Percentiles rank a stretch among this genome's conserved stretches.
These are phyloP conservation scores for Debaryomyces castellii DNA, from an alignment of 805 yeast species.

Conservation along the genomic window DNA sequence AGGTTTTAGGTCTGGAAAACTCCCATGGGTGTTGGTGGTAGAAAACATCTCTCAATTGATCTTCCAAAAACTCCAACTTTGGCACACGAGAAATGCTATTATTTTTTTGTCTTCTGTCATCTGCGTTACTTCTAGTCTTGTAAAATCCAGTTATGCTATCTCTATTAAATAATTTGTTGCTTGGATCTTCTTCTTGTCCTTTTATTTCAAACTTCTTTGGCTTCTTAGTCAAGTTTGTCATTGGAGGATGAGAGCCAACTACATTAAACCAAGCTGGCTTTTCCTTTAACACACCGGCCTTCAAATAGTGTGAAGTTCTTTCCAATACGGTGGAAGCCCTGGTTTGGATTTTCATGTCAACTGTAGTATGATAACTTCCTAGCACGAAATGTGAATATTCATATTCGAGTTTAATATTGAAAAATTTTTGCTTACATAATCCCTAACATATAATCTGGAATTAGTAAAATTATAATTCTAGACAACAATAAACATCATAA, in stretches of 20 bases:
- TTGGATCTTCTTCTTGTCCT: slow-evolving; percentile 30
- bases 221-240: slow-evolving; percentile 54
- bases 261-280: slow-evolving; percentile 92
- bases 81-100: slow-evolving; percentile 48
- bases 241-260: slow-evolving; percentile 81
- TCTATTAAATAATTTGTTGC: slow-evolving; percentile 16
- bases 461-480: background rate
- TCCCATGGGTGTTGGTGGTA: slow-evolving; percentile 98
- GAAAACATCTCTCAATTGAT: slow-evolving; percentile 76
- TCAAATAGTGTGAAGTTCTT: slow-evolving; percentile 74
- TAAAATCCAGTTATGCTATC: slow-evolving; percentile 22
- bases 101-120: slow-evolving; percentile 37
- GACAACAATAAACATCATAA: background rate
- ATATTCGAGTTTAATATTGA: slow-evolving; percentile 1
- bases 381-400: background rate
- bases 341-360: slow-evolving; percentile 58
- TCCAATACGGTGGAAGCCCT: slow-evolving; percentile 75
- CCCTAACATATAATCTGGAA: background rate
- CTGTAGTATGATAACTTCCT: background rate
- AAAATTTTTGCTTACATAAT: slow-evolving; percentile 7
- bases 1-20: slow-evolving; percentile 79
- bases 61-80: slow-evolving; percentile 64
- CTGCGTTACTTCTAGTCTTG: slow-evolving; percentile 47
- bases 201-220: slow-evolving; percentile 29
- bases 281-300: slow-evolving; percentile 62